Base-by-base conservation (phyloP, 2,329 filamentous ascomycete species). In the Ophiosphaerella narmari region DNA sequence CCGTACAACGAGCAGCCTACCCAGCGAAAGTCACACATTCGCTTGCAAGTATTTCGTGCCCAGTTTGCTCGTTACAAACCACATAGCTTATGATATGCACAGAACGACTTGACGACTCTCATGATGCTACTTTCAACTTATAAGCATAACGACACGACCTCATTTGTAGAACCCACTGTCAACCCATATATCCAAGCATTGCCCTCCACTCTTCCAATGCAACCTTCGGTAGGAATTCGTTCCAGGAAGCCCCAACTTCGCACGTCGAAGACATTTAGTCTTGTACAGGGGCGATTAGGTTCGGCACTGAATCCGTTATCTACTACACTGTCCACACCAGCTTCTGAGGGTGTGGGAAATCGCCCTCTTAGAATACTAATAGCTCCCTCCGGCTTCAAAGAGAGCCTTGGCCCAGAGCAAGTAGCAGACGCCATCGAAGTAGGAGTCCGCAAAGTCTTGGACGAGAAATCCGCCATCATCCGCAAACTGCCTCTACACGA, bases 381-480 rank as follows among this genome's bases (percentile, higher is more conserved):
- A 33, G 78, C 77, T 13, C 80, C 80, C 0, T 82, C 79, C 0
- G 80, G 80, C 2, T 82, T 82, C 72, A 82, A 82, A 50, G 80
- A 80, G 23, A 81, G 78, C 41, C 74, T 82, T 3, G 72, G 76
- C 13, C 78, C 80, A 3, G 70, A 76, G 12, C 68, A 71, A n/a
- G 79, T 78, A 1, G 79, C 80, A 0, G 72, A 79, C 48, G 80
- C 78, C 46, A 82, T 82, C 47, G 77, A 80, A 56, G 67, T 67
- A 4, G 80, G 79, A 2, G 74, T 82, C 18, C 66, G 76, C 0
- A 73, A 74, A 13, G 78, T 78, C 2, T 56, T 78, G 3, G 59
- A 63, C 33, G 44, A 47, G 39, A 73, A 74, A n/a, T 65, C 72
- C 34, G 75, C 77, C 13, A 57, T 66, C 1, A 62, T 81, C 34